Evolutionary conservation across 2,329 filamentous ascomycete genomes (phyloP), one percentile per base, ranked within the genome.

Genomic region (Trichoderma semiorbis): DNA sequence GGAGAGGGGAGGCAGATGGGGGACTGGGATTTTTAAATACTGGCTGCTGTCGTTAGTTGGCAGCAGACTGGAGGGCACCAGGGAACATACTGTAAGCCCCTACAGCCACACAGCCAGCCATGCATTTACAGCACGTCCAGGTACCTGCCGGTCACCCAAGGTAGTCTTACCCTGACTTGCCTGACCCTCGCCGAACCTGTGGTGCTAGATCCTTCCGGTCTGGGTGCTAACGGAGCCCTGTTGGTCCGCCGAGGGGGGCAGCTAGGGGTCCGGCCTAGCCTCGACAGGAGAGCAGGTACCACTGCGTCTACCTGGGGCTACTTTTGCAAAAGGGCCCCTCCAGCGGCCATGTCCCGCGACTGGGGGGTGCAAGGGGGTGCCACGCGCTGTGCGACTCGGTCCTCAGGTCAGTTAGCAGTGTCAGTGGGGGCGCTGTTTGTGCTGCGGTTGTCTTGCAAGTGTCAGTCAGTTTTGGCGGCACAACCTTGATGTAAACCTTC

Each of bases 21-120:
- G 73, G 78, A 75, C 71, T 67, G 71, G 50, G 65, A 72, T 77
- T 75, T 76, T 79, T 79, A 79, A 79, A 79, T 79, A 79, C 77
- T 60, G 55, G 18, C 55, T 21, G 55, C 28, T 32, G 28, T n/a
- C n/a, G n/a, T n/a, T n/a, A n/a, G n/a, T n/a, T 36, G 43, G 1
- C 61, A 63, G 16, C 62, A 64, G 39, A 18, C 18, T 60, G 8
- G 21, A 21, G 18, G 58, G 30, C 58, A 7, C 3, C n/a, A 14
- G 12, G 34, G 43, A 55, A 47, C 18, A 53, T 10, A 18, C 36
- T 43, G 36, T 18, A 26, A 32, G 28, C 47, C 55, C 30, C 28
- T n/a, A 34, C 57, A 47, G 55, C 43, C 30, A 39, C 30, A 39
- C 66, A 18, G 55, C n/a, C 39, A 34, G 39, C 39, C 43, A 34